phyloP scores from a whole-genome alignment of 2,329 filamentous ascomycete genomes.

The Stromatinia cepivora region DNA sequence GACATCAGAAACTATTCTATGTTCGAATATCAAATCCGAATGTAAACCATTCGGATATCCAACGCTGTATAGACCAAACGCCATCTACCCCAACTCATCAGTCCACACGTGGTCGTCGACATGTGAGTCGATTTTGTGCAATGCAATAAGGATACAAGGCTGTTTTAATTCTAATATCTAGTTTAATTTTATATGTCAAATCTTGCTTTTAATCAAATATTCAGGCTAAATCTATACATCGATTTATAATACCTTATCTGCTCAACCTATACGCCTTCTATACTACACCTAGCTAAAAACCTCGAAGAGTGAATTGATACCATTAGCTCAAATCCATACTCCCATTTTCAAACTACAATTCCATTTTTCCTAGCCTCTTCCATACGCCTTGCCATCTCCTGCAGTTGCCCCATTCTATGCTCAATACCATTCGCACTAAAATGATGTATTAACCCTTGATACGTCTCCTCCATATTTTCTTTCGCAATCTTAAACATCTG shows the following conservation, averaged over 20 bases:
- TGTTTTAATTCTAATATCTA: background rate
- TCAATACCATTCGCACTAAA: conserved; percentile 31
- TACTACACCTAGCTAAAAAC: background rate
- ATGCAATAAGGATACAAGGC: background rate
- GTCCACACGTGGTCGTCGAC: too few species aligned
- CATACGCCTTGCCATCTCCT: background rate
- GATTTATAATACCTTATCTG: background rate
- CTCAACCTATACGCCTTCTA: too few species aligned
- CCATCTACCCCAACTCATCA: too few species aligned
- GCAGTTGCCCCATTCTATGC: background rate
- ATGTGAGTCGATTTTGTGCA: background rate
- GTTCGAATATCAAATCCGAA: too few species aligned
- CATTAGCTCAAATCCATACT: background rate
- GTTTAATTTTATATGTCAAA: background rate
- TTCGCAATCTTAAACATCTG: conserved; percentile 32
- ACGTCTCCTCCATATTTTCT: conserved; percentile 30
- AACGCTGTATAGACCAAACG: too few species aligned
- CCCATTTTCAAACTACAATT: background rate
- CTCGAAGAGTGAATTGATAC: background rate
- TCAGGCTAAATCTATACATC: background rate
- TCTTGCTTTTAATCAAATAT: background rate
- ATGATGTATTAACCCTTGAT: conserved; percentile 27
- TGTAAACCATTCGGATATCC: too few species aligned
- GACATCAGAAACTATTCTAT: background rate
- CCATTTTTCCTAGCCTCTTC: background rate